These are phyloP conservation scores for Phytopythium vexans DNA, from an alignment of 352 stramenopile genomes.

Conservation along the genomic window DNA sequence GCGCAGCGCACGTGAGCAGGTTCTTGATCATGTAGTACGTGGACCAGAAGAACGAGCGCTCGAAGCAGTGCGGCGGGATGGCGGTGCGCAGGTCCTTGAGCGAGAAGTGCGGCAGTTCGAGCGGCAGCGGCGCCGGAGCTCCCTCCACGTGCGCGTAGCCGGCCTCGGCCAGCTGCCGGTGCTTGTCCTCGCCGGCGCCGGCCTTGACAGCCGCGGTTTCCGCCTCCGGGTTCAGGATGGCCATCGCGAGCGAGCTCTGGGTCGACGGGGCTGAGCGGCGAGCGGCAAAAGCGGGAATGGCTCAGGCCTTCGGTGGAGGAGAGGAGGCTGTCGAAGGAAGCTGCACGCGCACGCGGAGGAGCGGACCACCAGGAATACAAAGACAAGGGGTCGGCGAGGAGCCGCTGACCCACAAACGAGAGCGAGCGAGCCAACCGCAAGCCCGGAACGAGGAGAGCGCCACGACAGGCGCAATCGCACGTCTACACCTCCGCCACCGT, in stretches of 20 bases:
- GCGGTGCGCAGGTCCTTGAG: slow-evolving; percentile 88
- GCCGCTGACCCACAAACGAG: too few relatives aligned
- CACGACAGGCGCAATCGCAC: too few relatives aligned
- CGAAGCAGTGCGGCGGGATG: slow-evolving; percentile 95
- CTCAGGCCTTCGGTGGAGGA: background rate
- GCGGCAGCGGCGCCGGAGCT: slow-evolving; percentile 69
- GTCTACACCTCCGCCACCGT: background rate
- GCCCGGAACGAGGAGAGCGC: too few relatives aligned
- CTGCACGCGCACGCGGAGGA: too few relatives aligned
- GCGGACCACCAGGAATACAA: too few relatives aligned
- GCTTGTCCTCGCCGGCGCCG: slow-evolving; percentile 24
- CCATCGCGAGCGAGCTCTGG: slow-evolving; percentile 25
- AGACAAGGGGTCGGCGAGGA: too few relatives aligned
- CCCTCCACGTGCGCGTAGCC: slow-evolving; percentile 76
- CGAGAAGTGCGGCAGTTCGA: slow-evolving; percentile 84
- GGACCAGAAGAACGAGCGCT: slow-evolving; percentile 91
- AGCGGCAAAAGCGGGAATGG: slow-evolving; percentile 31
- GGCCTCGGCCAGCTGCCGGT: slow-evolving; percentile 51
- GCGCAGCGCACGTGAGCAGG: slow-evolving; percentile 79
- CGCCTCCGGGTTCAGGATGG: slow-evolving; percentile 62
- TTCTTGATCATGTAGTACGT: slow-evolving; percentile 93
- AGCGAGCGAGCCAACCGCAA: too few relatives aligned
- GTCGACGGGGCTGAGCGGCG: background rate
- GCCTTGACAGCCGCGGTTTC: slow-evolving; percentile 29
- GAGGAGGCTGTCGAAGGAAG: too few relatives aligned